Conservation (phyloP, 768 basidiomycete genomes). For the Lyophyllum semitale region DNA sequence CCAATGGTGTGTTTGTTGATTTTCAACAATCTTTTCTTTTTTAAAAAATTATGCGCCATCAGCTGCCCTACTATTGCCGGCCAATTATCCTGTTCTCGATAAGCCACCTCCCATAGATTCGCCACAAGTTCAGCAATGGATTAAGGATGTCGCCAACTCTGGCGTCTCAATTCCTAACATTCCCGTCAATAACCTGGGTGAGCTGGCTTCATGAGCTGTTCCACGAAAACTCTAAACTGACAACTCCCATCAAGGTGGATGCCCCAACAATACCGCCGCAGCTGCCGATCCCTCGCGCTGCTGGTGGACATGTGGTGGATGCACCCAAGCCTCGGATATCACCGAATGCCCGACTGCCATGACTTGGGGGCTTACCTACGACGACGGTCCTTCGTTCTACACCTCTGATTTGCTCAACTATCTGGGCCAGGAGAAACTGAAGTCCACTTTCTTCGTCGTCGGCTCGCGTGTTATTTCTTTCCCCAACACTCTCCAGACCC, state of each 20-base stretch:
- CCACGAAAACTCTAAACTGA: constrained; percentile 3
- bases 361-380: constrained; percentile 60
- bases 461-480: constrained; percentile 78
- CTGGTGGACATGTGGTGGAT: constrained; percentile 85
- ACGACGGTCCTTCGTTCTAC: constrained; percentile 81
- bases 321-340: constrained; percentile 68
- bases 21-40: neutral
- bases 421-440: constrained; percentile 62
- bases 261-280: constrained; percentile 60
- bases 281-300: constrained; percentile 55
- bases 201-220: constrained; percentile 14
- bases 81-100: constrained; percentile 72
- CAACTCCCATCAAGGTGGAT: constrained; percentile 42
- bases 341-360: constrained; percentile 70
- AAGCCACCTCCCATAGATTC: constrained; percentile 58
- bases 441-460: constrained; percentile 86
- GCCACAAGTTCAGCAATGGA: constrained; percentile 70
- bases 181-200: constrained; percentile 40
- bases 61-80: constrained; percentile 47
- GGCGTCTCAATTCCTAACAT: constrained; percentile 63
- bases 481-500: constrained; percentile 66
- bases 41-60: constrained; percentile 2
- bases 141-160: constrained; percentile 55
- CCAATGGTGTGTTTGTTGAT: constrained; percentile 42
- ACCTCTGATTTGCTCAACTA: constrained; percentile 76